Evolutionary conservation across 352 stramenopile genomes (phyloP).

Genomic region (Globisporangium iwayamae): DNA sequence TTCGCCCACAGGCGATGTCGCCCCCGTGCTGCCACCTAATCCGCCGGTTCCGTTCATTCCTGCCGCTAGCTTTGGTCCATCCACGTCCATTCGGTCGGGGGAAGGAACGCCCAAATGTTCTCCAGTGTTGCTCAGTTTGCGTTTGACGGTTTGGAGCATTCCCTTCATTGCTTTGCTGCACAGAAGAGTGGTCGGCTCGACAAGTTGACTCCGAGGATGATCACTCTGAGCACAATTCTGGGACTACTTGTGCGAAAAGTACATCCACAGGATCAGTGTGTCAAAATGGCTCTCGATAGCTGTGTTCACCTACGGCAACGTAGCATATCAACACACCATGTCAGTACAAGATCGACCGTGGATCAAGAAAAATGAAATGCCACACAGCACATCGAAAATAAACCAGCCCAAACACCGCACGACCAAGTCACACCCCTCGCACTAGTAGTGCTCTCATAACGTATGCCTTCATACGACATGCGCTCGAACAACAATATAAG

Average conservation of each 20-base stretch:
- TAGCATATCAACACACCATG: slow-evolving; percentile 1
- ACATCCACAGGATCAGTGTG: slow-evolving; percentile 8
- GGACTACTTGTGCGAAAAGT: slow-evolving; percentile 14
- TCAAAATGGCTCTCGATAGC: slow-evolving; percentile 7
- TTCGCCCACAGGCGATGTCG: slow-evolving; percentile 55
- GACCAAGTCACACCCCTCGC: no score
- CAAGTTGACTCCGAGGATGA: slow-evolving; percentile 16
- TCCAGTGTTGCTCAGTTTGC: slow-evolving; percentile 84
- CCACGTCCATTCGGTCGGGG: slow-evolving; percentile 59
- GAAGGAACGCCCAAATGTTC: slow-evolving; percentile 55
- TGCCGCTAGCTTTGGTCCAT: slow-evolving; percentile 32
- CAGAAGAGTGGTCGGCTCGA: slow-evolving; percentile 12
- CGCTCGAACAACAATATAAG: no score
- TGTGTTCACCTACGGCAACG: background rate
- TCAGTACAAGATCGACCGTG: background rate
- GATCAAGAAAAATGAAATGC: no score
- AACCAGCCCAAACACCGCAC: no score
- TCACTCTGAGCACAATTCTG: slow-evolving; percentile 10
- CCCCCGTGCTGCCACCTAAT: slow-evolving; percentile 13
- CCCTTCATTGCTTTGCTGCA: slow-evolving; percentile 71
- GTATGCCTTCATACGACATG: no score
- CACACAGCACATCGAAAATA: no score
- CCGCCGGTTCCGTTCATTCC: slow-evolving; percentile 14
- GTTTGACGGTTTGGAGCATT: slow-evolving; percentile 88
- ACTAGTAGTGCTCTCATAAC: no score